Percentiles rank a stretch among this genome's conserved stretches.
Conservation (phyloP, 768 basidiomycete genomes). For the Russula compacta region DNA sequence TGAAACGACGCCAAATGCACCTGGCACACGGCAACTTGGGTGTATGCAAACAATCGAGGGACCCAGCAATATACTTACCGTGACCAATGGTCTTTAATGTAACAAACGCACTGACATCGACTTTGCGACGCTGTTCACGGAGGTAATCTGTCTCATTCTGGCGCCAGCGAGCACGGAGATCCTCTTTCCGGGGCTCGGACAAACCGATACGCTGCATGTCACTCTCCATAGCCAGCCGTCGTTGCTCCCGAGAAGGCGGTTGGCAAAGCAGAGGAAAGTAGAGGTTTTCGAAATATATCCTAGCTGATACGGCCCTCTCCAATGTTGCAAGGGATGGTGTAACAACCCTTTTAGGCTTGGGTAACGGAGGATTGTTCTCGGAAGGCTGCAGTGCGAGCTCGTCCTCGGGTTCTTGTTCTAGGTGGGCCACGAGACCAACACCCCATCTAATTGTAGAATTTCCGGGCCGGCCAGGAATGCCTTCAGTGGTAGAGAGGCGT, state of each 20-base stretch:
- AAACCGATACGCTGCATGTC: constrained; percentile 75
- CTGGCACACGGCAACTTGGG: constrained; percentile 33
- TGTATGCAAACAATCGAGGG: constrained; percentile 16
- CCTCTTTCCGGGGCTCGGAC: constrained; percentile 58
- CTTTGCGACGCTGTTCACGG: constrained; percentile 72
- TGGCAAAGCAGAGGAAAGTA: constrained; percentile 84
- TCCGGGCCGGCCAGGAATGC: constrained; percentile 47
- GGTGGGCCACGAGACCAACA: constrained; percentile 52
- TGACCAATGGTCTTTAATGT: constrained; percentile 93
- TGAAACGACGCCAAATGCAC: constrained; percentile 93
- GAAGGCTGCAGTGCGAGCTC: constrained; percentile 27
- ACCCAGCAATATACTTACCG: constrained; percentile 38
- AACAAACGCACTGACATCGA: constrained; percentile 77
- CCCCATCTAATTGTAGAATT: constrained; percentile 55
- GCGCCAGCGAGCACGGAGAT: constrained; percentile 64
- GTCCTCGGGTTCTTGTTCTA: constrained; percentile 58
- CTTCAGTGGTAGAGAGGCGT: constrained; percentile 33
- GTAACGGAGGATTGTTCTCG: constrained; percentile 24
- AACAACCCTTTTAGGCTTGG: constrained; percentile 48
- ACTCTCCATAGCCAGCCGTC: constrained; percentile 77
- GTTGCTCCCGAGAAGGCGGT: constrained; percentile 75
- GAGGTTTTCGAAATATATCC: constrained; percentile 89
- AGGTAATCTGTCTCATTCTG: constrained; percentile 88
- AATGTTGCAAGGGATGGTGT: constrained; percentile 83
- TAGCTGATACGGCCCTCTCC: constrained; percentile 86